Conservation (phyloP, 768 basidiomycete species). For the Inosperma sp. region DNA sequence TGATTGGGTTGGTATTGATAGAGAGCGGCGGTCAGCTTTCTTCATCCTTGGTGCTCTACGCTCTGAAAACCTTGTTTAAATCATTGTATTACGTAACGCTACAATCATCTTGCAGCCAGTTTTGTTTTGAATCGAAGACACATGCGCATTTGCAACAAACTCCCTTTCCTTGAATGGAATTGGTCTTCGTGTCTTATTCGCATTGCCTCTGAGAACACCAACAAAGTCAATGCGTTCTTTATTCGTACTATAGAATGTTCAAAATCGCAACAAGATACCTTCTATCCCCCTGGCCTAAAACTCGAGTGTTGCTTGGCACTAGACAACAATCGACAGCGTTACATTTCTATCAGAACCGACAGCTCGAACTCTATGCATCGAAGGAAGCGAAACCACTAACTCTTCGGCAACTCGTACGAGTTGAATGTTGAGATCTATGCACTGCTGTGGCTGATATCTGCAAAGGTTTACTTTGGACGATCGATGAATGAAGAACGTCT, state of each 20-base stretch:
- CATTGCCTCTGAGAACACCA: background rate
- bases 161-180: too few species aligned
- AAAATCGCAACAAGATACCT: background rate
- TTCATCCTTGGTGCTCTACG: slow-evolving; percentile 72
- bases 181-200: too few species aligned
- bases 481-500: slow-evolving; percentile 74
- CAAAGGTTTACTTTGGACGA: slow-evolving; percentile 80
- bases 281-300: background rate
- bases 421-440: background rate
- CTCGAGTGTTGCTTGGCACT: slow-evolving; percentile 1
- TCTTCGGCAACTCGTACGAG: slow-evolving; percentile 68
- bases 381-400: slow-evolving; percentile 69
- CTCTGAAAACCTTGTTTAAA: slow-evolving; percentile 60
- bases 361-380: slow-evolving; percentile 75
- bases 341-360: slow-evolving; percentile 79
- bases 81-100: background rate
- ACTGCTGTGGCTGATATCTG: background rate
- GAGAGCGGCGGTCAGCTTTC: slow-evolving; percentile 76
- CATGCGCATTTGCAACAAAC: too few species aligned
- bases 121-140: too few species aligned
- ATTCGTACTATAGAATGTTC: background rate
- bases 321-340: slow-evolving; percentile 33
- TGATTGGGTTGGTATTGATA: slow-evolving; percentile 76
- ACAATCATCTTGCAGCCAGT: too few species aligned
- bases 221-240: background rate